Evolutionary conservation across 1,139 yeast species (phyloP), one percentile per base, ranked within the genome.

Genomic region (Pichia sp.): DNA sequence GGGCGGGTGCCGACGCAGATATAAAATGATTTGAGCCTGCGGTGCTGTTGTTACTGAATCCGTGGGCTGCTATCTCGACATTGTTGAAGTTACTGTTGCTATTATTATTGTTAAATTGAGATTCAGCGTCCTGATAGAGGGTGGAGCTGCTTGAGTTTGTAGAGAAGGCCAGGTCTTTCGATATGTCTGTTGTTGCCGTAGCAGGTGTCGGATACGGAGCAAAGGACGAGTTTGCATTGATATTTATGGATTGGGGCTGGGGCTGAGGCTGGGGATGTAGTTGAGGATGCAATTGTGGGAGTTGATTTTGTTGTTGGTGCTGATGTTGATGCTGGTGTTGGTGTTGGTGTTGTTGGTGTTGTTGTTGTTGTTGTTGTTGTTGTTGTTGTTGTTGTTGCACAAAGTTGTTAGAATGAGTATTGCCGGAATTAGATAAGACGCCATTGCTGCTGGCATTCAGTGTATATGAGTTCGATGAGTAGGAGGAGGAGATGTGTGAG

Each of bases 101-200:
- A 30, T 28, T 39, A n/a, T 13, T 30, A 45, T 25, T 36, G 18
- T 45, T 37, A 16, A 45, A 37, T 41, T 44, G 36, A 39, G 60
- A 47, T 53, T 64, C 66, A 4, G 66, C 66, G 53, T 66, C 69
- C 50, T 66, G 68, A 46, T 63, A 65, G 18, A 65, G 46, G 2
- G 68, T 63, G 30, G 65, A 62, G n/a, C 69, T 65, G 18, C 67
- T 61, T 7, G 70, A 61, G 54, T 60, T 65, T 3, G 68, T 71
- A 19, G 74, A 66, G 54, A 69, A 70, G n/a, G 76, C 78, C 21
- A 71, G 66, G 57, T 75, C 81, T 62, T 71, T 74, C 8, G 76
- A 70, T 18, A 76, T 64, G 54, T 70, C 74, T 2, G 82, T 78
- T 8, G 83, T 78, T 19, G 83, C 78, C 9, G 72, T 71, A n/a